Conservation (phyloP, 31 red algal genomes). For the Asparagopsis taxiformis region DNA sequence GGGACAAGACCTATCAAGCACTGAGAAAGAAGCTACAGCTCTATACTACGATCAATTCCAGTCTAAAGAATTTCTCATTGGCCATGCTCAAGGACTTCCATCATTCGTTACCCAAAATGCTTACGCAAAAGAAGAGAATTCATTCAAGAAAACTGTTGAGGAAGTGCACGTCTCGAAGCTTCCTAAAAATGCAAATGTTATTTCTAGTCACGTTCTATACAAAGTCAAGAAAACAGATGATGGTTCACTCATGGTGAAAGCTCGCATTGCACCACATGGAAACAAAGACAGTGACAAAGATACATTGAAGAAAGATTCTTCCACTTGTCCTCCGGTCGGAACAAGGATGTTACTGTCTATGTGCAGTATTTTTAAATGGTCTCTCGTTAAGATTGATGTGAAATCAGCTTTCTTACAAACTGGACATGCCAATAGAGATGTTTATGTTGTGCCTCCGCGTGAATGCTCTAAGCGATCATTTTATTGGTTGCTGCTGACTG, state of each 20-base stretch:
- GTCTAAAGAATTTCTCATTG: neutral
- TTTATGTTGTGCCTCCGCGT: conserved; percentile 7
- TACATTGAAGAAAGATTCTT: neutral
- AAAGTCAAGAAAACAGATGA: conserved; percentile 10
- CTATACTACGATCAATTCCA: conserved; percentile 5
- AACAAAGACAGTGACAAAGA: conserved; percentile 12
- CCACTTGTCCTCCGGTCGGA: conserved; percentile 8
- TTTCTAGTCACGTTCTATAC: conserved; percentile 23
- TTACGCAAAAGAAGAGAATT: too few species aligned
- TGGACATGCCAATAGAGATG: conserved; percentile 9
- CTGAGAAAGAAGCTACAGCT: neutral
- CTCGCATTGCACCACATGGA: conserved; percentile 12
- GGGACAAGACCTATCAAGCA: neutral
- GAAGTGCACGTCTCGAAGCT: neutral
- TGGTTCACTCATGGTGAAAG: conserved; percentile 1
- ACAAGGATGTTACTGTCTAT: conserved; percentile 11
- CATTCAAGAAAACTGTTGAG: conserved; percentile 3
- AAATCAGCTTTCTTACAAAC: conserved; percentile 25
- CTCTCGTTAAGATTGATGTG: conserved; percentile 3
- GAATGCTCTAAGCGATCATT: too few species aligned
- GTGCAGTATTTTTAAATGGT: conserved; percentile 1
- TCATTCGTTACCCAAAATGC: too few species aligned
- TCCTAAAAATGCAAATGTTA: conserved; percentile 8
- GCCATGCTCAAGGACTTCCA: conserved; percentile 10
- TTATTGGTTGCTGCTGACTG: too few species aligned